phyloP scores from a whole-genome alignment of 257 asterid genomes.

The Lycium barbarum region DNA sequence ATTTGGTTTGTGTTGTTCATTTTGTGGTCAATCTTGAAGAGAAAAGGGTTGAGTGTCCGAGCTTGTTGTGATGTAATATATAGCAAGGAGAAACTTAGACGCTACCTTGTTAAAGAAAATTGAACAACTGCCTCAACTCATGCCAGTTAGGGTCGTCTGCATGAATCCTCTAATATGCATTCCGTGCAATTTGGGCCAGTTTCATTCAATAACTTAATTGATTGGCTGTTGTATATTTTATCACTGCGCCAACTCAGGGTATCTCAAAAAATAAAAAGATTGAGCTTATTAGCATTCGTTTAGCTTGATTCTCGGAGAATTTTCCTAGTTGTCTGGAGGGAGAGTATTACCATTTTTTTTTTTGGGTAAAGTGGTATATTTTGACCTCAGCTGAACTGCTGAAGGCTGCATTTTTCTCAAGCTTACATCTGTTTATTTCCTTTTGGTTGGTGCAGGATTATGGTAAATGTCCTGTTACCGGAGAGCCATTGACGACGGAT shows the following conservation, averaged over 20 bases:
- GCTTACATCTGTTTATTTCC: not conserved
- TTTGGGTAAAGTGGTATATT: not conserved
- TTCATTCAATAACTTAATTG: not conserved
- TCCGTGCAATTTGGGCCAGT: not conserved
- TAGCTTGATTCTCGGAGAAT: not conserved
- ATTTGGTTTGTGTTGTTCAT: not conserved
- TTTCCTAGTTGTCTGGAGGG: conserved; percentile 25
- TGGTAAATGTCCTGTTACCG: conserved; percentile 98
- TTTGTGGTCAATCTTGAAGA: not conserved
- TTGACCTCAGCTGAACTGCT: not conserved
- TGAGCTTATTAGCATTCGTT: not conserved
- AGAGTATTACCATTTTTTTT: not conserved
- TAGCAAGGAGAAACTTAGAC: not conserved
- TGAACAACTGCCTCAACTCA: not conserved
- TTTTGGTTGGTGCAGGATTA: conserved; percentile 59
- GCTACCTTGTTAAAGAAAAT: not conserved
- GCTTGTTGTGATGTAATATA: not conserved
- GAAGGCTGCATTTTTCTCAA: not conserved
- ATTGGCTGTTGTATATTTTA: not conserved
- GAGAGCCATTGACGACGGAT: conserved; percentile 81
- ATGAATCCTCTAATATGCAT: not conserved
- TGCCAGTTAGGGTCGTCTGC: not conserved
- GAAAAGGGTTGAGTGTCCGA: not conserved
- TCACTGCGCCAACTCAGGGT: not conserved
- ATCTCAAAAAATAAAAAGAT: not conserved